phyloP scores from a whole-genome alignment of 495 filamentous ascomycete genomes.

The Hyaloscypha hepaticicola region DNA sequence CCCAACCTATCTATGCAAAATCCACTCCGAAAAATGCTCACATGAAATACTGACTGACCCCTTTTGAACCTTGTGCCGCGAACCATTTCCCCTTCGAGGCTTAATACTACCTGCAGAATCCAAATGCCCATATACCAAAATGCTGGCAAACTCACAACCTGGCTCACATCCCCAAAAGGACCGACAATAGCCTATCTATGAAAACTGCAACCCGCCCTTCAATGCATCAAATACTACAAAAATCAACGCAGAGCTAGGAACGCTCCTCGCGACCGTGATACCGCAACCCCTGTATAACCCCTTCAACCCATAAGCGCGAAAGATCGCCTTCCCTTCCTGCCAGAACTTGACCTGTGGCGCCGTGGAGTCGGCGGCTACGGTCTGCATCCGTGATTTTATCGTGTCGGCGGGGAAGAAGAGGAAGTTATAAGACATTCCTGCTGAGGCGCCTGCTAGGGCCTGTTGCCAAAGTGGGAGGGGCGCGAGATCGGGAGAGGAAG shows the following conservation, averaged over 20 bases:
- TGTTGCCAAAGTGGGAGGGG: conserved; percentile 73
- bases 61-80: too few relatives aligned
- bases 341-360: conserved; percentile 58
- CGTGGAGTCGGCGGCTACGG: conserved; percentile 60
- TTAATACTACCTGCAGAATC: too few relatives aligned
- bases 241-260: conserved; percentile 95
- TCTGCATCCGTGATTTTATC: conserved; percentile 95
- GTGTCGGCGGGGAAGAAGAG: conserved; percentile 96
- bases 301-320: conserved; percentile 75
- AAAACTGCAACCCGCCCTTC: conserved; percentile 55
- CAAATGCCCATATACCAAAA: too few relatives aligned
- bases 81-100: too few relatives aligned
- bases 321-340: conserved; percentile 65
- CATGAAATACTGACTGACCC: too few relatives aligned
- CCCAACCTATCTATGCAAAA: too few relatives aligned
- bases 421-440: conserved; percentile 94
- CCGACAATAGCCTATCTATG: too few relatives aligned
- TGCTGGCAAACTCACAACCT: too few relatives aligned
- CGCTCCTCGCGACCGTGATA: conserved; percentile 82
- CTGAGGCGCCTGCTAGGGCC: conserved; percentile 82
- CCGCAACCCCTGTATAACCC: conserved; percentile 93
- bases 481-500: conserved; percentile 18
- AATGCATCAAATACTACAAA: conserved; percentile 90
- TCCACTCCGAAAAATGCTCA: too few relatives aligned
- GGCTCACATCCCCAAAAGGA: too few relatives aligned